Conservation (phyloP, 2,329 filamentous ascomycete genomes). For the Triangularia verruculosa region DNA sequence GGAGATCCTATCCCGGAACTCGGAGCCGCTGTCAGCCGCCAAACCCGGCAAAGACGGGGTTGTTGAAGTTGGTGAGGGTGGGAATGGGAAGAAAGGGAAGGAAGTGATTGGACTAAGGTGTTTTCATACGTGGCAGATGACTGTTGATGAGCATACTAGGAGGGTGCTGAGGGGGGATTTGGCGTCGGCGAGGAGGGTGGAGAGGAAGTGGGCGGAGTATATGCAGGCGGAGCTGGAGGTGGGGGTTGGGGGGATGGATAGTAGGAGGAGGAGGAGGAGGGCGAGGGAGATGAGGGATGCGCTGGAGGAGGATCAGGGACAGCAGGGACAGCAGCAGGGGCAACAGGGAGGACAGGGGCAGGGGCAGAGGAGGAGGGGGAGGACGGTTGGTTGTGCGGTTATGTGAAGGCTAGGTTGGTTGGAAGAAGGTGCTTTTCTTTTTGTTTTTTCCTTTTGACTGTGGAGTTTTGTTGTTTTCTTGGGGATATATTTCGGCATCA, state of each 20-base stretch:
- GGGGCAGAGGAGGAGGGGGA: not conserved
- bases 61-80: not conserved
- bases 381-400: conserved; percentile 27
- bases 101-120: conserved; percentile 86
- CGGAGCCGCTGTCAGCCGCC: conserved; percentile 53
- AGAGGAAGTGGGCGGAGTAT: conserved; percentile 88
- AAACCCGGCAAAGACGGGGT: not conserved
- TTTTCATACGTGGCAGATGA: conserved; percentile 94
- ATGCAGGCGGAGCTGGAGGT: conserved; percentile 92
- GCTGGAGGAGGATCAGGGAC: not conserved
- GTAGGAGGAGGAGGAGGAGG: conserved; percentile 70
- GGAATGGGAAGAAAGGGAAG: not conserved
- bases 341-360: not conserved
- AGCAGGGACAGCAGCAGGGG: not conserved
- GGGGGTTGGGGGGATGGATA: conserved; percentile 65
- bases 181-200: conserved; percentile 70
- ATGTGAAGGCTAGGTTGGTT: conserved; percentile 22
- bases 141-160: conserved; percentile 89
- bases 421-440: not conserved
- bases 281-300: conserved; percentile 58
- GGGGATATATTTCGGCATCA: too few species aligned
- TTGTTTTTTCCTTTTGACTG: too few species aligned
- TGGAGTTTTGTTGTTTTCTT: not conserved
- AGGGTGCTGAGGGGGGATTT: conserved; percentile 77
- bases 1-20: conserved; percentile 82